A percentile compares a stretch with the other conserved stretches of the same genome.
phyloP scores from a whole-genome alignment of 1,139 yeast species.

The Taphrina pruni region DNA sequence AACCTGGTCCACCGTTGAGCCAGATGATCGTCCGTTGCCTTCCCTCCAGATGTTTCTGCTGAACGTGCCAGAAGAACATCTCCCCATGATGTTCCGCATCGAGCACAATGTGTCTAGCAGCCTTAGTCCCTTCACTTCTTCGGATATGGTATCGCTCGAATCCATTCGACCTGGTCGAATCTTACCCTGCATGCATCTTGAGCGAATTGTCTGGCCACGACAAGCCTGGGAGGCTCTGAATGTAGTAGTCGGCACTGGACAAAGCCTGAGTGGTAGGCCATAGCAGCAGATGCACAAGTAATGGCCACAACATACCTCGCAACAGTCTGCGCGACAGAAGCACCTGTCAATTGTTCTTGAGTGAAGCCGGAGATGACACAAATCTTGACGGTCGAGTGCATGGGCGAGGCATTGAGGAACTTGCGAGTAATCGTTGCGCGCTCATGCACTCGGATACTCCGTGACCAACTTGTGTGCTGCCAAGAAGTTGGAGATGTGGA shows the following conservation, averaged over 20 bases:
- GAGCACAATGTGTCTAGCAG: constrained; percentile 62
- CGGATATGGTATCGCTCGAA: too few relatives aligned
- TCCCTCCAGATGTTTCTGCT: constrained; percentile 50
- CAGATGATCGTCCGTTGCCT: constrained; percentile 59
- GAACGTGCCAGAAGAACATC: constrained; percentile 76
- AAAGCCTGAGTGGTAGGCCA: constrained; percentile 36
- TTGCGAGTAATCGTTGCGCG: background rate
- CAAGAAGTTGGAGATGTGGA: too few relatives aligned
- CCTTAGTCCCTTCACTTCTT: background rate
- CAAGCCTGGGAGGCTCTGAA: constrained; percentile 52
- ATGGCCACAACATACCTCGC: background rate
- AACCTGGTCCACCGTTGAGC: constrained; percentile 91
- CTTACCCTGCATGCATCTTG: constrained; percentile 55
- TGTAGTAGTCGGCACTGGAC: constrained; percentile 52
- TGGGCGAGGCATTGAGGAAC: background rate
- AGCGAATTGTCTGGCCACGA: constrained; percentile 47
- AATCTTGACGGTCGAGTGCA: too few relatives aligned
- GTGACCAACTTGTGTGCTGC: background rate
- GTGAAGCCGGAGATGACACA: too few relatives aligned
- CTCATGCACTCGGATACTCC: constrained; percentile 1
- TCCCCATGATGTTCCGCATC: constrained; percentile 63
- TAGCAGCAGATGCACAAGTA: constrained; percentile 10
- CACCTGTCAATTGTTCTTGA: too few relatives aligned
- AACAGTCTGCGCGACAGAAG: too few relatives aligned
- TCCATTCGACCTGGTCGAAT: too few relatives aligned